Base-by-base conservation (phyloP, 116 monocot genomes). In the Cymodocea nodosa region DNA sequence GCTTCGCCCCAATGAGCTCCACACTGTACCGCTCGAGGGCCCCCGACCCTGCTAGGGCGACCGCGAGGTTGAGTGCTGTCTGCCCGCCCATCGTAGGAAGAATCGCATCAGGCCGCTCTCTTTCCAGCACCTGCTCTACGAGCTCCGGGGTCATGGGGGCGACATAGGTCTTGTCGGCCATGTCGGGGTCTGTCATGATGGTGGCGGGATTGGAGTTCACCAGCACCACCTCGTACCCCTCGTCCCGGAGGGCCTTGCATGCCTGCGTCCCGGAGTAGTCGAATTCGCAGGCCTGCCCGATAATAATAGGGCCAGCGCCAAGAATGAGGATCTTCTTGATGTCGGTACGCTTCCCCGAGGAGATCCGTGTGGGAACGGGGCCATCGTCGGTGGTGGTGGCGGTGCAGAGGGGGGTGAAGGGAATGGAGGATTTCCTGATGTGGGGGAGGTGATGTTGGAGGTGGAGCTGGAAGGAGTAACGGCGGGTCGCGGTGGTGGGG, bases 221-320 rank as follows among this genome's bases (percentile, higher is more conserved):
- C 56, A 98, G 86, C 22, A 98, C 77, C 15, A 98, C 92, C 73
- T 92, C 82, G 70, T 89, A 98, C n/a, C 98, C 98, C 70, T 98
- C 92, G 62, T 89, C 92, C 8, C 69, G 58, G 48, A 98, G 84
- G 12, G 89, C 92, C 66, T 86, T 92, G 76, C 92, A 92, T 9
- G 92, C 92, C 56, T 89, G 98, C 20, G 98, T 98, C 0, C 98
- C 98, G 22, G 92, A 92, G 75, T 98, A 98, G 63, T 98, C 98
- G 70, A 98, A 98, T 74, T 98, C 98, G 70, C 98, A 98, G 22
- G 98, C 98, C 67, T 98, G 98, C 9, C 98, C 92, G 52, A 98
- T 98, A 54, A 98, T 84, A 59, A 92, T 98, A 2, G 98, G 98
- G n/a, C 93, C 98, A 17, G 98, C 92, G 15, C 98, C 98, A 10